These are phyloP conservation scores for Starmerella gropengiesseri DNA, from an alignment of 805 yeast species.

Conservation along the genomic window DNA sequence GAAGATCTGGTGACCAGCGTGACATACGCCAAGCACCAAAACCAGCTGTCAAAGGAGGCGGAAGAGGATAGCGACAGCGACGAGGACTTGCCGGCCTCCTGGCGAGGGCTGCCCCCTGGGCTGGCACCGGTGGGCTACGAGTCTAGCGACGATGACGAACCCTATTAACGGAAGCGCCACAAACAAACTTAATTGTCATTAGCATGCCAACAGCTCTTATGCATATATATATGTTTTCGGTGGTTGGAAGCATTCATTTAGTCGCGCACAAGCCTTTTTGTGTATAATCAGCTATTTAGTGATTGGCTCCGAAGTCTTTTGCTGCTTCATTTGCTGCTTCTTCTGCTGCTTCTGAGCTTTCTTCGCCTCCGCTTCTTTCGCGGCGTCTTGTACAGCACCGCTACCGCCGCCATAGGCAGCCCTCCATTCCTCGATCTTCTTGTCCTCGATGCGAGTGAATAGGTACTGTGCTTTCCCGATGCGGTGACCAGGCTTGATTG, in stretches of 20 bases:
- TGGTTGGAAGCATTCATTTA: too few relatives aligned
- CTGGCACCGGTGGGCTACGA: conserved; percentile 26
- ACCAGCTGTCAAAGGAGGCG: background rate
- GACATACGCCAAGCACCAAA: conserved; percentile 19
- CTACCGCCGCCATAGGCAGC: conserved; percentile 70
- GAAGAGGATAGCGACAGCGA: conserved; percentile 1
- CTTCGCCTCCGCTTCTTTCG: conserved; percentile 16
- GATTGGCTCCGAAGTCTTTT: background rate
- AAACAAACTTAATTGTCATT: background rate
- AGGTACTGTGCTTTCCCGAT: conserved; percentile 85
- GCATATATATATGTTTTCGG: too few relatives aligned
- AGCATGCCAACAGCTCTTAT: too few relatives aligned
- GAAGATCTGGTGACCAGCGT: conserved; percentile 13
- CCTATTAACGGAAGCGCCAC: conserved; percentile 13
- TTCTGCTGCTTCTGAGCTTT: conserved; percentile 13
- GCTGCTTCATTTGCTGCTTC: conserved; percentile 6
- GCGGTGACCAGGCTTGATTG: conserved; percentile 68
- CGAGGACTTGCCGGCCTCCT: conserved; percentile 9
- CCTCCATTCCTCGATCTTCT: conserved; percentile 81
- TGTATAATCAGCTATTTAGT: background rate
- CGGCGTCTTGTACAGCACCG: conserved; percentile 12
- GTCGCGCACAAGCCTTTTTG: too few relatives aligned
- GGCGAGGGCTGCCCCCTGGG: conserved; percentile 25
- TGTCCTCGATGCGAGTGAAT: conserved; percentile 85
- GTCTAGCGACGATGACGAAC: conserved; percentile 24